Base-by-base conservation (phyloP, 1,284 basidiomycete species). In the Leccinum pallidistipes region DNA sequence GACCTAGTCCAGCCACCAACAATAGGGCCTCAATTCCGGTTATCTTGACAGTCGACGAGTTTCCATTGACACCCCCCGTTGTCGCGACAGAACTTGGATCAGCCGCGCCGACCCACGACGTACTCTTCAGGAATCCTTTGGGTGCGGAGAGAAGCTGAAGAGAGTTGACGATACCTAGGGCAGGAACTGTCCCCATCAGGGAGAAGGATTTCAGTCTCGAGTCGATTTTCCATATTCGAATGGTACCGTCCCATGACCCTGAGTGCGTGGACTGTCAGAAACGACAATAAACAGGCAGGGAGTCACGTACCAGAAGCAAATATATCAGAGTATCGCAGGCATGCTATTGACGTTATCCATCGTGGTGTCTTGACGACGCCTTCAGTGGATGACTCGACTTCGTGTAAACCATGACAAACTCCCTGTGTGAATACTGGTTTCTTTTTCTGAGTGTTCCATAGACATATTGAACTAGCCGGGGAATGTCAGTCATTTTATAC, bases 381-480 rank as follows among this genome's bases (percentile, higher is more conserved):
- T 68, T 92, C 90, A 0, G 86, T 87, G 62, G 87, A 84, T 6
- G 88, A 91, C 6, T 81, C 74, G 16, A 82, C 80, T 71, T 90
- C 84, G 61, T 92, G 83, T 57, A 95, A 78, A 2, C 97, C 97
- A 74, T 99, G 97, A 1, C 94, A 92, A 47, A 97, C 80, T 5
- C 90, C 80, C 55, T 90, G 83, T 0, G 88, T 93, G 75, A 91
- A 98, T 55, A 97, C 79, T 0, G 97, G 94, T 77, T 99, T 99
- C 82, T 99, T 98, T 81, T 96, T 97, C 63, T 87, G 86, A n/a
- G 88, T 93, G 40, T 84, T 86, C 96, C 97, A 99, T 6, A 99
- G 82, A 65, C 87, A 91, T 70, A 99, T 89, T 5, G 94, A 91
- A 1, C 95, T 97, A 67, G 0, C 36, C 36, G 7, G 16, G 10